These are phyloP conservation scores for Excoecaria cochinchinensis DNA, from an alignment of 345 rosid genomes.

Conservation along the genomic window DNA sequence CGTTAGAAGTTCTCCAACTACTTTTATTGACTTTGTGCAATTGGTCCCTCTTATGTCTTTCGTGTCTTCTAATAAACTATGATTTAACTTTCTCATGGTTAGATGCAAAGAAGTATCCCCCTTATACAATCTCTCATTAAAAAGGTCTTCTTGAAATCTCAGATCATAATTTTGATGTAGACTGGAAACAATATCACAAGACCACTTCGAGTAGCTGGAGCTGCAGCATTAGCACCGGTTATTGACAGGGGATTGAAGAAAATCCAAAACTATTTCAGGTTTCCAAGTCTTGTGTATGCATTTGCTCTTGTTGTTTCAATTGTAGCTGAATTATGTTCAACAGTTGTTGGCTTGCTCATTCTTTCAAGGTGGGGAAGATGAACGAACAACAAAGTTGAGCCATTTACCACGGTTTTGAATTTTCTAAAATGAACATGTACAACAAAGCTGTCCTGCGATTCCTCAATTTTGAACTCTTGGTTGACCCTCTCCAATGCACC, in stretches of 20 bases:
- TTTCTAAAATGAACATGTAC: neutral
- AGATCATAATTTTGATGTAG: constrained; percentile 49
- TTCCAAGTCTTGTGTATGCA: constrained; percentile 32
- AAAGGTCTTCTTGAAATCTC: neutral
- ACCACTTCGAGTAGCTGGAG: constrained; percentile 48
- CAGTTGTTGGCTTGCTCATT: constrained; percentile 33
- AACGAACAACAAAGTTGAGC: neutral
- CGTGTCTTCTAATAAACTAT: too few species aligned
- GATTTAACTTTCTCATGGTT: too few species aligned
- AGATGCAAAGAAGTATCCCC: too few species aligned
- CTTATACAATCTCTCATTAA: neutral
- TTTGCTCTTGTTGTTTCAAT: constrained; percentile 34
- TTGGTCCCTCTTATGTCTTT: too few species aligned
- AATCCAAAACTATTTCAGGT: constrained; percentile 32
- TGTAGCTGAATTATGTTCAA: constrained; percentile 28
- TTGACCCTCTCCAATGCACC: too few species aligned
- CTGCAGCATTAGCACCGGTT: constrained; percentile 38
- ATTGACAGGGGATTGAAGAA: constrained; percentile 39
- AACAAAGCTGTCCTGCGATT: neutral
- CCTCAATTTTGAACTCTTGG: too few species aligned
- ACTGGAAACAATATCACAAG: constrained; percentile 40
- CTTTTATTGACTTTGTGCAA: neutral
- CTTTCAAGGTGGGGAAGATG: constrained; percentile 41
- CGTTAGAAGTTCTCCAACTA: neutral
- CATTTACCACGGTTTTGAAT: neutral